These are phyloP conservation scores for Aspergillus sp. DNA, from an alignment of 2,329 filamentous ascomycete species.

Conservation along the genomic window DNA sequence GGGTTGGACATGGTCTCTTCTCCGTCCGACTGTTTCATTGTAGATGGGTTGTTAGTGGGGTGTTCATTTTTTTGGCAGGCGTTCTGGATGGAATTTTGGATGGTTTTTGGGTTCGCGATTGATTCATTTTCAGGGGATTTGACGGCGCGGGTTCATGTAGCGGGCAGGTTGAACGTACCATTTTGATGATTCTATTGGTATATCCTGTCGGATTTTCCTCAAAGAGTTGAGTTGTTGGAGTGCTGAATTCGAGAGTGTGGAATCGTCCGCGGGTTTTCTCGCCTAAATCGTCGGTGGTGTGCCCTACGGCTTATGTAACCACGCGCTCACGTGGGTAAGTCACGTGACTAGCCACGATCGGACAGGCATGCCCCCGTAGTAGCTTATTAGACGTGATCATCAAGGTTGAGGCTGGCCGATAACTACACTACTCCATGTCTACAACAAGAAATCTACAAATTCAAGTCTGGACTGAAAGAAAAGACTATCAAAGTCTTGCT, in stretches of 20 bases:
- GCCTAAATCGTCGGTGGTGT: slow-evolving; percentile 24
- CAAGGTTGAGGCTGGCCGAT: background rate
- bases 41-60: background rate
- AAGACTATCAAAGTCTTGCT: background rate
- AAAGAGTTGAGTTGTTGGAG: slow-evolving; percentile 43
- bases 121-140: background rate
- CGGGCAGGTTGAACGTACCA: slow-evolving; percentile 38
- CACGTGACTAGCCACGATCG: background rate
- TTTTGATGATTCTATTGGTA: slow-evolving; percentile 39
- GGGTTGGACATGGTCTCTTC: slow-evolving; percentile 84
- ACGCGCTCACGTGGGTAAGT: background rate
- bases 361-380: too few relatives aligned
- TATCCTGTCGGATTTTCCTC: slow-evolving; percentile 54
- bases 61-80: background rate
- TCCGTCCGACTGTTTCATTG: slow-evolving; percentile 86
- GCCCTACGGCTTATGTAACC: slow-evolving; percentile 16
- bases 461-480: background rate
- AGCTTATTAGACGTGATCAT: too few relatives aligned
- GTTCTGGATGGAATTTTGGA: too few relatives aligned
- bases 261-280: slow-evolving; percentile 23
- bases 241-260: slow-evolving; percentile 20
- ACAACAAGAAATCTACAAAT: background rate
- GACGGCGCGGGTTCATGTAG: background rate
- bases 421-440: background rate
- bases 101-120: background rate